These are phyloP conservation scores for Cubamyces sp. DNA, from an alignment of 768 basidiomycete genomes.

Conservation along the genomic window DNA sequence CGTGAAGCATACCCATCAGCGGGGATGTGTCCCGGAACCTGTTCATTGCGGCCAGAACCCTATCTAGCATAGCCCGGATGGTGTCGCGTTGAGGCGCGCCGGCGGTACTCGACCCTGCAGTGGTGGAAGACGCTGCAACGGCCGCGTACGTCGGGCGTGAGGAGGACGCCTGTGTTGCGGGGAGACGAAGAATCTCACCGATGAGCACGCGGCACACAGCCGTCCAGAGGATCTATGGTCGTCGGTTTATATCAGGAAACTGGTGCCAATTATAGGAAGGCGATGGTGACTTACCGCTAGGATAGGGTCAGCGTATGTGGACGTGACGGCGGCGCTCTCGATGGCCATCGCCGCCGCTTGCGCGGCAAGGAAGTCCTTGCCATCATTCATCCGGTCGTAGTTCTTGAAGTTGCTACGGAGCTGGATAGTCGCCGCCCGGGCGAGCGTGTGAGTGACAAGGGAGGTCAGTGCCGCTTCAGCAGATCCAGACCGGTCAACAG, in stretches of 20 bases:
- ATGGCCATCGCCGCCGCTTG: slow-evolving; percentile 13
- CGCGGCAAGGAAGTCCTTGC: slow-evolving; percentile 29
- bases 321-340: slow-evolving; percentile 12
- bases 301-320: slow-evolving; percentile 23
- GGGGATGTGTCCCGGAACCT: slow-evolving; percentile 25
- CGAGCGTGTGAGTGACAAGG: slow-evolving; percentile 51
- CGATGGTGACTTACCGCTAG: slow-evolving; percentile 18
- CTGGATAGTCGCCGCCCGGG: slow-evolving; percentile 54
- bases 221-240: slow-evolving; percentile 26
- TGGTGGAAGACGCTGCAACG: slow-evolving; percentile 9
- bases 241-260: background rate
- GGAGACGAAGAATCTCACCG: slow-evolving; percentile 24
- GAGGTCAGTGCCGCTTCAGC: slow-evolving; percentile 14
- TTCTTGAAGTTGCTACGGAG: slow-evolving; percentile 54
- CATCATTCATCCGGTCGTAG: slow-evolving; percentile 32
- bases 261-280: background rate
- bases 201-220: slow-evolving; percentile 25
- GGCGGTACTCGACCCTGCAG: slow-evolving; percentile 10
- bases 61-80: slow-evolving; percentile 20
- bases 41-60: slow-evolving; percentile 27
- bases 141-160: slow-evolving; percentile 13
- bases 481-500: slow-evolving; percentile 17
- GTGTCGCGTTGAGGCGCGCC: slow-evolving; percentile 13
- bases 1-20: slow-evolving; percentile 30
- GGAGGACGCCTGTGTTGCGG: slow-evolving; percentile 14